A percentile compares a stretch with the other conserved stretches of the same genome.
These are phyloP conservation scores for Xylaria bambusicola DNA, from an alignment of 495 filamentous ascomycete species.

Conservation along the genomic window DNA sequence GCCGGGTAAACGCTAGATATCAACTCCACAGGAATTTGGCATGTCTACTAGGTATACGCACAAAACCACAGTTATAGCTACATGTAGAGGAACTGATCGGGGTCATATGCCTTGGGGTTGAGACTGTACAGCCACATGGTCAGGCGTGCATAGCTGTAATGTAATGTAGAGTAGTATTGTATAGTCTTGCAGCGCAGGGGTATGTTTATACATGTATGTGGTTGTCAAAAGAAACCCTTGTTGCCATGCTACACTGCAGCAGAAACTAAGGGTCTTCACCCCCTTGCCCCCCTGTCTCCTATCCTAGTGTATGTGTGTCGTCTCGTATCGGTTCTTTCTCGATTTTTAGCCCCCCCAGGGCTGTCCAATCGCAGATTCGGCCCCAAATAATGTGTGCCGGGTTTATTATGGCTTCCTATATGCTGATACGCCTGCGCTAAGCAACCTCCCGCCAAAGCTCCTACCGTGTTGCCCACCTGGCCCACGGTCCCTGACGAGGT, in stretches of 20 bases:
- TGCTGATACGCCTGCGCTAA: neutral
- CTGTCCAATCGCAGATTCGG: conserved; percentile 4
- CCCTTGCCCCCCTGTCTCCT: conserved; percentile 3
- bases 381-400: neutral
- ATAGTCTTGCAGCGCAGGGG: too few species aligned
- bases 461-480: neutral
- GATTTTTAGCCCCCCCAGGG: conserved; percentile 9
- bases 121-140: neutral
- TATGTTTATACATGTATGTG: too few species aligned
- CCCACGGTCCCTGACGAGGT: too few species aligned
- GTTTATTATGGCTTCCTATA: neutral
- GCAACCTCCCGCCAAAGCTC: neutral
- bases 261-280: conserved; percentile 1
- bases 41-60: too few species aligned
- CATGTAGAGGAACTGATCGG: too few species aligned
- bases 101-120: conserved; percentile 4
- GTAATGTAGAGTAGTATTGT: neutral
- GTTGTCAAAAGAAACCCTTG: neutral
- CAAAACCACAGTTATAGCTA: too few species aligned
- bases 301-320: neutral
- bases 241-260: conserved; percentile 8
- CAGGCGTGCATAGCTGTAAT: neutral
- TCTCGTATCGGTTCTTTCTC: conserved; percentile 12
- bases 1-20: too few species aligned
- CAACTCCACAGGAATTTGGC: too few species aligned